phyloP scores from a whole-genome alignment of 768 basidiomycete genomes.

The Astraeus odoratus region DNA sequence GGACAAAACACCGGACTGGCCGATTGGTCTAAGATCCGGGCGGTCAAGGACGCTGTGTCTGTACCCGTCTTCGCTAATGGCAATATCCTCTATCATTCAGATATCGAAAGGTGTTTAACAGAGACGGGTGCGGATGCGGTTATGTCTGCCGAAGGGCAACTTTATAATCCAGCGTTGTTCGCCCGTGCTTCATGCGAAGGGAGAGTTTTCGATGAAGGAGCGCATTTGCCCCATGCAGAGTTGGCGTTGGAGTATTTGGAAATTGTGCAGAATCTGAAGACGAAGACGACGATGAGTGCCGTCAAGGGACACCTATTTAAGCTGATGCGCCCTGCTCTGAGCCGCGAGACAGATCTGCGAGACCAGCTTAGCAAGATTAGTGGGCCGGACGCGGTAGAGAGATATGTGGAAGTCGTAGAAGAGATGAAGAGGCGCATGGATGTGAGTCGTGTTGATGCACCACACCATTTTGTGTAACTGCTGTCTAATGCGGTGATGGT shows the following conservation, averaged over 20 bases:
- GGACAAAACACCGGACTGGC: constrained; percentile 83
- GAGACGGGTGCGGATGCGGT: constrained; percentile 87
- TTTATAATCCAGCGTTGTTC: constrained; percentile 89
- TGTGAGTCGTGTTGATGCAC: constrained; percentile 27
- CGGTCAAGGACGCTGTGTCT: constrained; percentile 83
- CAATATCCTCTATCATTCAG: constrained; percentile 84
- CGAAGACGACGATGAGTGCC: constrained; percentile 63
- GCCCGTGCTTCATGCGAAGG: constrained; percentile 17
- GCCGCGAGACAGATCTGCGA: constrained; percentile 60
- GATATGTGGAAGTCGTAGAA: constrained; percentile 46
- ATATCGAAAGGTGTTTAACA: constrained; percentile 71
- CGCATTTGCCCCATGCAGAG: constrained; percentile 51
- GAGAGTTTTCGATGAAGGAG: constrained; percentile 29
- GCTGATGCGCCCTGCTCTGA: constrained; percentile 73
- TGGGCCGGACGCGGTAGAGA: constrained; percentile 16
- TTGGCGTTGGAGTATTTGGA: constrained; percentile 84
- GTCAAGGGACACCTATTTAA: constrained; percentile 95
- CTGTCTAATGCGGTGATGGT: background rate
- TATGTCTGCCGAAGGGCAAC: constrained; percentile 91
- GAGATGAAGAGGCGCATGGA: constrained; percentile 58
- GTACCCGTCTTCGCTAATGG: constrained; percentile 97
- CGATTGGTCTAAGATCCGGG: constrained; percentile 83
- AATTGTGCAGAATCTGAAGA: constrained; percentile 58
- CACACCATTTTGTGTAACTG: background rate
- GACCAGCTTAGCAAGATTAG: constrained; percentile 56